A percentile compares a stretch with the other conserved stretches of the same genome.
Conservation (phyloP, 1,139 yeast genomes). For the Eremothecium cymbalariae region DNA sequence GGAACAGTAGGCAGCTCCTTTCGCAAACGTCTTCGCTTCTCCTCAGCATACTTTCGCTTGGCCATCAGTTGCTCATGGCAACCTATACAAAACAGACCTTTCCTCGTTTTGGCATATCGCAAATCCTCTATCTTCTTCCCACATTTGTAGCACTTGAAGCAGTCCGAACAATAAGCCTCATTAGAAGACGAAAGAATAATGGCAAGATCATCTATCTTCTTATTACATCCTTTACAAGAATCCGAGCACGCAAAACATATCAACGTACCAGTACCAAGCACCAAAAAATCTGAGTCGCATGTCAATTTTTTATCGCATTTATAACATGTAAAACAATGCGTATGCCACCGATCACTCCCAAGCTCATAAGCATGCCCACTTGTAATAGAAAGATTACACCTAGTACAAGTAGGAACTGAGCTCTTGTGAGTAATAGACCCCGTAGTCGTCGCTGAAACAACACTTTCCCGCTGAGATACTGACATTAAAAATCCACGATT, state of each 20-base stretch:
- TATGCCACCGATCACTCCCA: constrained; percentile 95
- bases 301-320: constrained; percentile 72
- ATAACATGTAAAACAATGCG: constrained; percentile 82
- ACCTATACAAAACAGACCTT: constrained; percentile 86
- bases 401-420: constrained; percentile 23
- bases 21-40: constrained; percentile 31
- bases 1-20: constrained; percentile 31
- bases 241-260: constrained; percentile 90
- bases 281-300: constrained; percentile 81
- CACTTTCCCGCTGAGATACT: constrained; percentile 4
- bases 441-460: constrained; percentile 1
- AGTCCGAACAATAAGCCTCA: constrained; percentile 86
- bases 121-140: constrained; percentile 81
- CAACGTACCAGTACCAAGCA: constrained; percentile 83
- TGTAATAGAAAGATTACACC: constrained; percentile 39
- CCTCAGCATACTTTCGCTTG: constrained; percentile 33
- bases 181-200: constrained; percentile 72
- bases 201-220: constrained; percentile 92
- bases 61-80: constrained; percentile 77
- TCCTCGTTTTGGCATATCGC: constrained; percentile 86
- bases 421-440: neutral
- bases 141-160: constrained; percentile 89
- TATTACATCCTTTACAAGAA: constrained; percentile 77
- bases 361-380: constrained; percentile 78
- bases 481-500: too few relatives aligned